phyloP scores from a whole-genome alignment of 805 yeast species.

The Naumovozyma baii region DNA sequence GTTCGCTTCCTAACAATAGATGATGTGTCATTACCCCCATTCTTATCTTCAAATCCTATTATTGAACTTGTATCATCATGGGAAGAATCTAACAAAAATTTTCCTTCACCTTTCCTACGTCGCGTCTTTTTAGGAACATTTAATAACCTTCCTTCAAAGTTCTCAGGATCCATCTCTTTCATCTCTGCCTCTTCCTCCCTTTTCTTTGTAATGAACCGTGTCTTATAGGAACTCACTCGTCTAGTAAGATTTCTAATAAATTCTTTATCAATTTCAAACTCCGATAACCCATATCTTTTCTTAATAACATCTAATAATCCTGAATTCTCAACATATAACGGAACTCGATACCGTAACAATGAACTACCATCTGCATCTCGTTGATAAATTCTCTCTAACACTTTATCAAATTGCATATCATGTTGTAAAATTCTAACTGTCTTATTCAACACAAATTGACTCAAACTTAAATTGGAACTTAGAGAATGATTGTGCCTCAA shows the following conservation, averaged over 20 bases:
- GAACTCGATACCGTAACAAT: constrained; percentile 26
- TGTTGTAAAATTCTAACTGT: constrained; percentile 27
- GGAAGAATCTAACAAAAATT: too few species aligned
- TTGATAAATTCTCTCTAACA: constrained; percentile 18
- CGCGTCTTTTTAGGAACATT: neutral
- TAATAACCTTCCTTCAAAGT: neutral
- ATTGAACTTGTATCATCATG: too few species aligned
- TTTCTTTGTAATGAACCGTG: constrained; percentile 28
- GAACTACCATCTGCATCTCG: constrained; percentile 26
- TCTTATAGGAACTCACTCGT: constrained; percentile 30
- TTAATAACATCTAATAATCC: constrained; percentile 26
- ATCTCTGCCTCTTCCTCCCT: constrained; percentile 5
- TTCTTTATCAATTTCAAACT: constrained; percentile 25
- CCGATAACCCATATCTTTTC: constrained; percentile 24
- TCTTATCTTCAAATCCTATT: neutral
- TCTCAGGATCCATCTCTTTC: neutral
- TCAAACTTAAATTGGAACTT: constrained; percentile 24
- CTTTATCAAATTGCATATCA: constrained; percentile 28
- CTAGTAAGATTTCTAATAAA: constrained; percentile 25
- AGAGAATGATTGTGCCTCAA: constrained; percentile 30
- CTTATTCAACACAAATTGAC: constrained; percentile 27
- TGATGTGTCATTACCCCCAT: neutral
- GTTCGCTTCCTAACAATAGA: too few species aligned
- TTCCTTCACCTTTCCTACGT: neutral
- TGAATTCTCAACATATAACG: constrained; percentile 28